A percentile compares a stretch with the other conserved stretches of the same genome.
phyloP scores from a whole-genome alignment of 2,329 filamentous ascomycete species.

The Acrocalymma vagum region DNA sequence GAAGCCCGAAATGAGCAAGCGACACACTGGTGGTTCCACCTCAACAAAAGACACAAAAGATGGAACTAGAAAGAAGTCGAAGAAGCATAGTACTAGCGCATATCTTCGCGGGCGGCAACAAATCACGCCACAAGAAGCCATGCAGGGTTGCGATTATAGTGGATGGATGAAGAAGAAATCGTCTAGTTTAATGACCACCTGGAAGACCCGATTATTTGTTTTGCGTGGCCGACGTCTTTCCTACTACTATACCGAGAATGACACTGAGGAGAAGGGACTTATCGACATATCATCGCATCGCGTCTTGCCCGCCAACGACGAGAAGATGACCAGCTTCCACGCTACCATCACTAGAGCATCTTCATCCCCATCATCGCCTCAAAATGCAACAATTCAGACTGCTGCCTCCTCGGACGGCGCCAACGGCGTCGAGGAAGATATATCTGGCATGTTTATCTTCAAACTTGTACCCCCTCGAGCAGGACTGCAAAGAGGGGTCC shows the following conservation, averaged over 20 bases:
- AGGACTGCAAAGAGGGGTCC: constrained; percentile 88
- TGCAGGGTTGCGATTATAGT: constrained; percentile 87
- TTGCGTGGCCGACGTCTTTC: constrained; percentile 89
- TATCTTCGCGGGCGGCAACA: constrained; percentile 88
- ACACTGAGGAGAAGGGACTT: constrained; percentile 90
- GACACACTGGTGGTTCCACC: constrained; percentile 53
- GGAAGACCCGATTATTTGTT: constrained; percentile 97
- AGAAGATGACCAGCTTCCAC: constrained; percentile 88
- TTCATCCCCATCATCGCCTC: constrained; percentile 68
- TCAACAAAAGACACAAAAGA: constrained; percentile 51
- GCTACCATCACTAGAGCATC: constrained; percentile 91
- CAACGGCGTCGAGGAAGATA: constrained; percentile 55
- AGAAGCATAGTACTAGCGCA: constrained; percentile 94
- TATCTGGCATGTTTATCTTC: constrained; percentile 87
- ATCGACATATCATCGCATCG: constrained; percentile 98
- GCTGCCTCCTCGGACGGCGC: constrained; percentile 47
- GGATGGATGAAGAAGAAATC: constrained; percentile 99
- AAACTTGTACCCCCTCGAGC: constrained; percentile 92
- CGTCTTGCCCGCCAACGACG: constrained; percentile 92
- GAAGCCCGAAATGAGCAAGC: constrained; percentile 62
- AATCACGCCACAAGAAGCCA: constrained; percentile 82
- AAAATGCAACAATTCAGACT: constrained; percentile 50
- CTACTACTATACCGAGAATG: constrained; percentile 95
- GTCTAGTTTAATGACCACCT: constrained; percentile 93
- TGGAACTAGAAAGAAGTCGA: constrained; percentile 59